Conservation (phyloP, 495 filamentous ascomycete species). For the Rhizodiscina lignyota region DNA sequence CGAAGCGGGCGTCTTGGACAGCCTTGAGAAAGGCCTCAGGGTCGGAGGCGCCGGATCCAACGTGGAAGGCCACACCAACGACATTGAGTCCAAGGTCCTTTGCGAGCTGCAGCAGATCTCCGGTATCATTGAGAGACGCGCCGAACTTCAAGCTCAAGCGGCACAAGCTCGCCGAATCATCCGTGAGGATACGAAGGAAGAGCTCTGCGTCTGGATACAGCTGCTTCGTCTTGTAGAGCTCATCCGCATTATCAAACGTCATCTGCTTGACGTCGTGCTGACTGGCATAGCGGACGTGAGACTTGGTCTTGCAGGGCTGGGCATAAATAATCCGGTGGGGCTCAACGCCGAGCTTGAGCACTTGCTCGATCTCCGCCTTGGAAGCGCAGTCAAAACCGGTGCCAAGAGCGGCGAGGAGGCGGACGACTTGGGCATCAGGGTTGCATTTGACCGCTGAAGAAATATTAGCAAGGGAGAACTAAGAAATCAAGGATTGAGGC, state of each 20-base stretch:
- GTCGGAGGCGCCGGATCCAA: slow-evolving; percentile 88
- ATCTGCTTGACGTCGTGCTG: slow-evolving; percentile 83
- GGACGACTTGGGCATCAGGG: slow-evolving; percentile 75
- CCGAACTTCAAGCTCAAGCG: slow-evolving; percentile 94
- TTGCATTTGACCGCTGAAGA: slow-evolving; percentile 93
- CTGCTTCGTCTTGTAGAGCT: slow-evolving; percentile 92
- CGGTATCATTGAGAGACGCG: slow-evolving; percentile 66
- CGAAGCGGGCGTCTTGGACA: slow-evolving; percentile 67
- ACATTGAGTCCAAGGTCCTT: slow-evolving; percentile 85
- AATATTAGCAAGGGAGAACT: slow-evolving; percentile 14
- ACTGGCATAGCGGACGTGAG: slow-evolving; percentile 79
- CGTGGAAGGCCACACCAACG: slow-evolving; percentile 93
- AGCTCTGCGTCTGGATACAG: slow-evolving; percentile 79
- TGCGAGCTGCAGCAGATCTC: slow-evolving; percentile 62
- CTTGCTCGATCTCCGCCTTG: slow-evolving; percentile 86
- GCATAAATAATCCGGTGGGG: slow-evolving; percentile 95
- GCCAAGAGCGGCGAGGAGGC: slow-evolving; percentile 70
- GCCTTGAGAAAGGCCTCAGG: slow-evolving; percentile 76
- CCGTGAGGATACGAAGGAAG: slow-evolving; percentile 83
- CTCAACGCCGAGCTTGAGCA: slow-evolving; percentile 69
- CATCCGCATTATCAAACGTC: slow-evolving; percentile 97
- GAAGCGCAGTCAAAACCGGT: slow-evolving; percentile 98
- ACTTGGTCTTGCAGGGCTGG: slow-evolving; percentile 98
- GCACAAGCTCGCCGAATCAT: slow-evolving; percentile 88
- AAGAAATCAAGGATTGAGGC: not conserved